Percentiles rank a stretch among this genome's conserved stretches.
These are phyloP conservation scores for Phyllosticta ampelicida DNA, from an alignment of 2,329 filamentous ascomycete genomes.

Conservation along the genomic window DNA sequence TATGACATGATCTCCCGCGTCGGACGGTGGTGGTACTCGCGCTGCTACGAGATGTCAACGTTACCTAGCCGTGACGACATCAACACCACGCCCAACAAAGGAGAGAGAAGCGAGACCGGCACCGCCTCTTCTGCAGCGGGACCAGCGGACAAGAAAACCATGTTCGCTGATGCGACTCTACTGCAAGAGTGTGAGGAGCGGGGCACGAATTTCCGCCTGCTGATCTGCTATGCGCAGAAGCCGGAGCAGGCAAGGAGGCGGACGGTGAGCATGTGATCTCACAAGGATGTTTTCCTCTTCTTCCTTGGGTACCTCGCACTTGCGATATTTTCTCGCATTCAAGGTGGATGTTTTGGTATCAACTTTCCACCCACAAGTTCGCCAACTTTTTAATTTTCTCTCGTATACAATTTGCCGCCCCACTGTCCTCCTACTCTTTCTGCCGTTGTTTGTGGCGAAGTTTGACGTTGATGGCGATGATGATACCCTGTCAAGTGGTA, in stretches of 20 bases:
- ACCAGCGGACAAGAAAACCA: slow-evolving; percentile 16
- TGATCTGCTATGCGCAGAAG: slow-evolving; percentile 85
- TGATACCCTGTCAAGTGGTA: no score
- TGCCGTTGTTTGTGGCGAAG: no score
- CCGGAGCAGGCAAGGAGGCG: slow-evolving; percentile 42
- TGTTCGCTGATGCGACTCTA: slow-evolving; percentile 63
- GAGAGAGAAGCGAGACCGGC: slow-evolving; percentile 23
- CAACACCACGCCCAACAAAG: slow-evolving; percentile 23
- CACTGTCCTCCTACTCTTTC: no score
- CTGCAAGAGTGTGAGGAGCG: slow-evolving; percentile 77
- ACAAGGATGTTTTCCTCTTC: no score
- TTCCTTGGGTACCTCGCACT: no score
- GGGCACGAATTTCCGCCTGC: slow-evolving; percentile 76
- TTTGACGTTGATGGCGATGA: no score
- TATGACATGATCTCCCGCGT: slow-evolving; percentile 84
- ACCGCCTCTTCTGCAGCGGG: slow-evolving; percentile 7
- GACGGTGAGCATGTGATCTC: slow-evolving; percentile 40
- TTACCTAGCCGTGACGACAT: slow-evolving; percentile 35
- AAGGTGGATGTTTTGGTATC: no score
- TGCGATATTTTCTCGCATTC: no score
- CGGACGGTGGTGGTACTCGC: slow-evolving; percentile 91
- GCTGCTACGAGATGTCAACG: slow-evolving; percentile 63
- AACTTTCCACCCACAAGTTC: no score
- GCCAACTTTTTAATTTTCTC: no score
- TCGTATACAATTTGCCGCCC: no score